Evolutionary conservation across 2,329 filamentous ascomycete genomes (phyloP), one percentile per base, ranked within the genome.

Genomic region (Neonectria hederae): DNA sequence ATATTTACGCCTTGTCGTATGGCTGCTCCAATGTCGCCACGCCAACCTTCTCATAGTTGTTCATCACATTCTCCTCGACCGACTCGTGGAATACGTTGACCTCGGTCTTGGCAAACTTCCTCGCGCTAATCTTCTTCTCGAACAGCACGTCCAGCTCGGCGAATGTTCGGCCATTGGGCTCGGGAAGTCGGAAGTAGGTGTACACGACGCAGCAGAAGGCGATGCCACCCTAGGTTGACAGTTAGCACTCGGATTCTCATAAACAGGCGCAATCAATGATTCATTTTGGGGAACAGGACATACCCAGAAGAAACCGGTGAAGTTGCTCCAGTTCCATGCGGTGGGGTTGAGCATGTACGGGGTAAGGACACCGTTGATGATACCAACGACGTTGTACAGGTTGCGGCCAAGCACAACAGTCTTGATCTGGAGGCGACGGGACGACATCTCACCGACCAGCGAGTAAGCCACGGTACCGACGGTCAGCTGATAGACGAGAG

Each of bases 391-490:
- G 74, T 96, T 94, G 83, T 92, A 92, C 49, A 93, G 81, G 71
- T 93, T 92, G 59, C 94, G 90, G 1, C 92, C 93, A 2, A 97
- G 86, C 1, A 96, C 94, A 22, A 97, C 91, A 0, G 94, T 97
- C 83, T 97, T 97, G 82, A 97, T 94, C 75, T 94, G 91, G 35
- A 97, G 84, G 2, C 94, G 87, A 14, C 92, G 88, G 0, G 93
- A 93, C 0, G 93, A 94, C 22, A 97, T 80, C 77, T 97, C 94
- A 1, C 92, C 88, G 5, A 97, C 94, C 11, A 97, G 86, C 0
- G 93, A 96, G 80, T 97, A 97, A 78, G 91, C 93, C 8, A 97
- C 93, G 0, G 94, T 96, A 42, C 94, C 94, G 53, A 97, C 93
- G 0, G 92, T 92, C 52, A 95, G 84, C 76, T 97, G 93, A 80